Percentiles rank a stretch among this genome's conserved stretches.
Evolutionary conservation across 306 rosid species (phyloP).

Genomic region (peach (Prunus persica)): Prunus_persica_NCBIv2 NC_034013.1:16052501-16053000

Average conservation of each 20-base stretch:
- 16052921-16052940: background rate
- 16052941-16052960: background rate
- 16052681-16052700: background rate
- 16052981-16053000: background rate
- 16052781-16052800: background rate
- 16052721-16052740: background rate
- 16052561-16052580: background rate
- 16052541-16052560: background rate
- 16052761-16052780: background rate
- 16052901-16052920: background rate
- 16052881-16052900: background rate
- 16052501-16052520: too few relatives aligned
- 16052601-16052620: background rate
- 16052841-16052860: background rate
- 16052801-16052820: background rate
- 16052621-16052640: background rate
- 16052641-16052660: too few relatives aligned
- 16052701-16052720: background rate
- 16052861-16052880: background rate
- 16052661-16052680: background rate
- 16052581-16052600: background rate
- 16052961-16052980: background rate
- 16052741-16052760: constrained; percentile 8
- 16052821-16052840: background rate
- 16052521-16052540: too few relatives aligned